phyloP scores from a whole-genome alignment of 176 grass and related monocot genomes.

The Bolboschoenus planiculmis region DNA sequence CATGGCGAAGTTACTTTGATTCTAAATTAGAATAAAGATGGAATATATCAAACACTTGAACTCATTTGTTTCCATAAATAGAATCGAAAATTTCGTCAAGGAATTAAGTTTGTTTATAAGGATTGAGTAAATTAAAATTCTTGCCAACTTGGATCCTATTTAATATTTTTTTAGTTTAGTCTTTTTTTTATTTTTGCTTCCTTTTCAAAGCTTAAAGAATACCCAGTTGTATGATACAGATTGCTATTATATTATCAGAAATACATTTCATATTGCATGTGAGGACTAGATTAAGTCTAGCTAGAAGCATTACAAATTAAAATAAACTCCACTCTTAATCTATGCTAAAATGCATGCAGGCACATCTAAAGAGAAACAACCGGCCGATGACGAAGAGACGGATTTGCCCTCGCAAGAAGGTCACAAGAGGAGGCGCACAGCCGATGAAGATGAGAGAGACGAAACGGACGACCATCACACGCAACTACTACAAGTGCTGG shows the following conservation, averaged over 20 bases:
- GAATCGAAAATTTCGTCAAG: neutral
- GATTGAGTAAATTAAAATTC: neutral
- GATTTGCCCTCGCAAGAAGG: slow-evolving; percentile 35
- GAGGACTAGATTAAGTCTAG: neutral
- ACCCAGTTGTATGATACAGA: neutral
- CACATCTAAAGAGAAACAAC: slow-evolving; percentile 51
- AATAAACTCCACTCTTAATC: neutral
- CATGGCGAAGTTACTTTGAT: neutral
- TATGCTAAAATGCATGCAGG: slow-evolving; percentile 35
- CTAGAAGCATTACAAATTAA: neutral
- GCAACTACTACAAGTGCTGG: slow-evolving; percentile 59
- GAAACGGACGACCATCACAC: slow-evolving; percentile 31
- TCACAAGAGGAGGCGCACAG: slow-evolving; percentile 40
- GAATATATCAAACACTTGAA: neutral
- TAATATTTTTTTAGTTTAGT: neutral
- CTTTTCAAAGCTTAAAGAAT: neutral
- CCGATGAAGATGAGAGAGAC: slow-evolving; percentile 5
- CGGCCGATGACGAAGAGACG: slow-evolving; percentile 14
- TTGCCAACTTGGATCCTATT: neutral
- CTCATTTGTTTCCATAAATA: neutral
- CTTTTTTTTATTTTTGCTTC: neutral
- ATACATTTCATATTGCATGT: neutral
- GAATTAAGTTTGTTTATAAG: neutral
- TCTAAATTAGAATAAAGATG: neutral
- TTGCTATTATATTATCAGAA: slow-evolving; percentile 1